Conservation (phyloP, 2,329 filamentous ascomycete genomes). For the Calonectria hawksworthii region DNA sequence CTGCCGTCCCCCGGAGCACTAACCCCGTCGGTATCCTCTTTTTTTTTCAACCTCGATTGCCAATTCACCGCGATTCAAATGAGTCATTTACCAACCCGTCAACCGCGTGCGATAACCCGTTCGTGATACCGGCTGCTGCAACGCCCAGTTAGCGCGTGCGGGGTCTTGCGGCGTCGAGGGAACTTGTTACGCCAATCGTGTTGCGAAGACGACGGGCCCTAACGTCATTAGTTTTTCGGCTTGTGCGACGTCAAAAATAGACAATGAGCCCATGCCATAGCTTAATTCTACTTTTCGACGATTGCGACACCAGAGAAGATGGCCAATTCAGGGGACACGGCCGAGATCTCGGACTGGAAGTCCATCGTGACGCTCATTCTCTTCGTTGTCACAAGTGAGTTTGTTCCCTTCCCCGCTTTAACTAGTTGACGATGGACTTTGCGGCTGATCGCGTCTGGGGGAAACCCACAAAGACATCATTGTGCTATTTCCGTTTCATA, state of each 20-base stretch:
- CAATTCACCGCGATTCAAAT: background rate
- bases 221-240: background rate
- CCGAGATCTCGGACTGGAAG: slow-evolving; percentile 72
- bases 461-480: slow-evolving; percentile 67
- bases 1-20: background rate
- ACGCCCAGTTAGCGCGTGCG: background rate
- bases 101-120: background rate
- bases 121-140: background rate
- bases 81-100: background rate
- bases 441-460: background rate
- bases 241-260: slow-evolving; percentile 7
- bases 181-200: background rate
- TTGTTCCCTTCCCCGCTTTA: background rate
- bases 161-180: background rate
- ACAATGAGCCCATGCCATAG: background rate
- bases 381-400: slow-evolving; percentile 79
- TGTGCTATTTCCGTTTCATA: slow-evolving; percentile 77
- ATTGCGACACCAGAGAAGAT: slow-evolving; percentile 11
- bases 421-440: background rate
- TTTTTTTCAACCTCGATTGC: background rate
- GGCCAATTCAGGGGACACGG: slow-evolving; percentile 36
- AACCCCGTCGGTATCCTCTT: background rate
- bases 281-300: background rate
- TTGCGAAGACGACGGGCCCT: background rate
- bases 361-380: slow-evolving; percentile 79